Evolutionary conservation across 2,329 filamentous ascomycete species (phyloP).

Genomic region (Xylaria multiplex): DNA sequence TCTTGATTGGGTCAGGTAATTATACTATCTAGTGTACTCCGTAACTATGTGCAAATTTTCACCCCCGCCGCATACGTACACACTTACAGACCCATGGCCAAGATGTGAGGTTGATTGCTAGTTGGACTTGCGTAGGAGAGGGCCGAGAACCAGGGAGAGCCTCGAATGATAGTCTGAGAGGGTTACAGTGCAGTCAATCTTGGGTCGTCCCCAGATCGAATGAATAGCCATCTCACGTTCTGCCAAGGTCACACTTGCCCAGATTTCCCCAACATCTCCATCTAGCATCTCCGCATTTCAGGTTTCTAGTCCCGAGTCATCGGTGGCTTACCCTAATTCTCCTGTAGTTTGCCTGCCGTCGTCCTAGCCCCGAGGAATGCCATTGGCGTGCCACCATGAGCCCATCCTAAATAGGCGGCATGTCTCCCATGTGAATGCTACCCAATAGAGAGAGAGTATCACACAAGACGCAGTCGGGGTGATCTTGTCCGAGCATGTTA

Average conservation of each 20-base stretch:
- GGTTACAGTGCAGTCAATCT: conserved; percentile 3
- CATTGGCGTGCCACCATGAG: conserved; percentile 4
- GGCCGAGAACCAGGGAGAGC: conserved; percentile 6
- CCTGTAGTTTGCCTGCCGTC: conserved; percentile 2
- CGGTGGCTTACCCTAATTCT: conserved; percentile 14
- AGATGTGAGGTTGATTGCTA: not conserved
- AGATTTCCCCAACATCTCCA: conserved; percentile 31
- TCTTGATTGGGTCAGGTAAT: not conserved
- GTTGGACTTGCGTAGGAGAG: not conserved
- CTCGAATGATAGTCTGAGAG: not conserved
- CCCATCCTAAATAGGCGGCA: conserved; percentile 3
- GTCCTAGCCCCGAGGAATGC: conserved; percentile 6
- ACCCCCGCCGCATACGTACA: conserved; percentile 8
- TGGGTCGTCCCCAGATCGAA: not conserved
- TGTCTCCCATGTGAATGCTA: conserved; percentile 9
- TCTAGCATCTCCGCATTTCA: conserved; percentile 24
- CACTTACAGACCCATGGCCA: not conserved
- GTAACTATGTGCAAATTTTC: not conserved
- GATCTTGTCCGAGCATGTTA: conserved; percentile 27
- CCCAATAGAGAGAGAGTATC: conserved; percentile 9
- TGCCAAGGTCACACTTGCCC: not conserved
- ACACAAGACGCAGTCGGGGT: conserved; percentile 15
- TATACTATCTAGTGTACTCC: not conserved
- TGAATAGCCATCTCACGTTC: conserved; percentile 3
- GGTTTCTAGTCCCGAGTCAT: conserved; percentile 14